phyloP scores from a whole-genome alignment of 2,329 filamentous ascomycete species.

The Neophaeococcomyces mojaviensis region DNA sequence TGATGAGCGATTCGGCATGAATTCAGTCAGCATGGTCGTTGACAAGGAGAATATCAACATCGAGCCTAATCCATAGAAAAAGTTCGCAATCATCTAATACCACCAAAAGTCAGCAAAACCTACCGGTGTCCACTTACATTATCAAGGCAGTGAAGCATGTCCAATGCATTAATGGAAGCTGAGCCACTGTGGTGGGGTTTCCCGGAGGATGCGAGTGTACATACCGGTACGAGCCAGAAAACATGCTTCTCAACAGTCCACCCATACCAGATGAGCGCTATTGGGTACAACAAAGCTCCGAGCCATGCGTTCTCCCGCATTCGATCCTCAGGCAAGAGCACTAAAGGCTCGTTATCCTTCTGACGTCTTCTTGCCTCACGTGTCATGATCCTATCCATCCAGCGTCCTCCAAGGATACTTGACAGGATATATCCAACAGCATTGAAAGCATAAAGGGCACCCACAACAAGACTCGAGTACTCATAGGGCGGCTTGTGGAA shows the following conservation, averaged over 20 bases:
- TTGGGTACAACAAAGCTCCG: constrained; percentile 62
- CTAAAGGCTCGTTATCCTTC: constrained; percentile 54
- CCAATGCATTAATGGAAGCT: constrained; percentile 16
- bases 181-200: neutral
- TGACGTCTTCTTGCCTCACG: constrained; percentile 64
- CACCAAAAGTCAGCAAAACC: too few relatives aligned
- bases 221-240: constrained; percentile 53
- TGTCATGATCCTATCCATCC: constrained; percentile 76
- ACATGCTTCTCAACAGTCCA: constrained; percentile 62
- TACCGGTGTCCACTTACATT: too few relatives aligned
- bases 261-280: constrained; percentile 66
- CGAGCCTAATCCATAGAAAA: constrained; percentile 66
- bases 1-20: constrained; percentile 64
- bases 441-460: constrained; percentile 68
- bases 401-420: constrained; percentile 62
- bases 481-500: constrained; percentile 62
- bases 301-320: constrained; percentile 78
- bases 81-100: constrained; percentile 51
- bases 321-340: constrained; percentile 69
- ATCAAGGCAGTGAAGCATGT: constrained; percentile 23
- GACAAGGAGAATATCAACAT: constrained; percentile 71
- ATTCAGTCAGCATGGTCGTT: constrained; percentile 80
- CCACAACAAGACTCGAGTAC: constrained; percentile 61
- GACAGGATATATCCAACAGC: constrained; percentile 65
- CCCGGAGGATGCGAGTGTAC: constrained; percentile 16